Evolutionary conservation across 2,329 filamentous ascomycete species (phyloP), one percentile per base, ranked within the genome.

Genomic region (Dothidotthia symphoricarpi): DNA sequence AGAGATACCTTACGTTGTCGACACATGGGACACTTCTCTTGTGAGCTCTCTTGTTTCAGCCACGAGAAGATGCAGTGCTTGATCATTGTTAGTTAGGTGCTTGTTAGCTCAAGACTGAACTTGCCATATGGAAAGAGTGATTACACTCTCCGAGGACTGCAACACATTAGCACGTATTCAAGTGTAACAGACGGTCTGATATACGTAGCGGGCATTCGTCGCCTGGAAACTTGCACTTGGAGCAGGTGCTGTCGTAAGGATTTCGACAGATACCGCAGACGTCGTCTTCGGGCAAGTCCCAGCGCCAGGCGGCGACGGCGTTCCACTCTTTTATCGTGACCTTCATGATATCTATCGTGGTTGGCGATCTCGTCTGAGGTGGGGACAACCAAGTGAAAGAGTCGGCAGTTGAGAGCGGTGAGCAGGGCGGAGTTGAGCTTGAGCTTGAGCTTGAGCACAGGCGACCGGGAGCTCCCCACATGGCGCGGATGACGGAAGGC

Each of bases 231-330:
- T 94, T 95, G 82, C 93, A 98, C 38, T 89, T 94, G 31, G 93
- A 90, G 73, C 93, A 98, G 16, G 93, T 97, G 43, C 90, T 91
- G 66, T 98, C 93, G 64, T 97, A 98, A 60, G 95, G 87, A 47
- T 95, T 90, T 64, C 95, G 91, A 70, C 93, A 98, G 71, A 98
- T 98, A 57, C 93, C 93, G 59, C 93, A 98, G 47, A 97, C 90
- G 65, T 98, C 91, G 71, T 96, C 91, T 58, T 95, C 89, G 16
- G 91, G 89, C 60, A 97, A 87, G 66, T 97, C 88, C 93, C 93
- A 98, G 50, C 88, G 83, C 93, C 93, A 98, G 38, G 89, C 91
- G 13, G 93, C 93, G 47, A 98, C 88, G 3, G 89, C 86, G 59
- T 93, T 85, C 88, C 91, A 97, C 64, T 88, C 81, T 60, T 85